Conservation (phyloP, 192 early-diverging fungal species). For the Mortierella alpina region DNA sequence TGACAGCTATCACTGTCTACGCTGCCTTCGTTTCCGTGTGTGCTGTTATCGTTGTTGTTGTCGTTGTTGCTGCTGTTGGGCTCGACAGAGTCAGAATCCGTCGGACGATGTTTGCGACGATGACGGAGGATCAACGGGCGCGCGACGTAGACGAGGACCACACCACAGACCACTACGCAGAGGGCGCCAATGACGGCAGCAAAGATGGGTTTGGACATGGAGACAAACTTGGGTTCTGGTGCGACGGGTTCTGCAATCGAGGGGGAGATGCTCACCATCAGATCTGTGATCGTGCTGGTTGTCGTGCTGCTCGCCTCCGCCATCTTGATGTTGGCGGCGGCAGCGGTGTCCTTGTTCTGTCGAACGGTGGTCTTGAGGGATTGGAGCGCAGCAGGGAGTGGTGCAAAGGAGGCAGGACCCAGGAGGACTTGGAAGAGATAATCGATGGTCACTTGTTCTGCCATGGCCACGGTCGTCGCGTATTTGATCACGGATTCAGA, state of each 20-base stretch:
- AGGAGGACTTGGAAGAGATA: conserved; percentile 30
- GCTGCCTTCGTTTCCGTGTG: neutral
- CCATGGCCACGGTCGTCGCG: conserved; percentile 14
- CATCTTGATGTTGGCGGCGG: neutral
- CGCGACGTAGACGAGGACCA: conserved; percentile 16
- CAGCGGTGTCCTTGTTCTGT: neutral
- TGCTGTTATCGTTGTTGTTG: neutral
- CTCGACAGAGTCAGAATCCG: neutral
- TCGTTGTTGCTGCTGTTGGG: neutral
- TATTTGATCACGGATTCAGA: neutral
- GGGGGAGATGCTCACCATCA: conserved; percentile 39
- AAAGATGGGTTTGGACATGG: conserved; percentile 30
- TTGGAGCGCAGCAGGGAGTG: conserved; percentile 14
- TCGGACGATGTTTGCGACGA: neutral
- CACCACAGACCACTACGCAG: conserved; percentile 9
- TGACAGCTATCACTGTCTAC: too few species aligned
- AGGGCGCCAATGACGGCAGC: conserved; percentile 7
- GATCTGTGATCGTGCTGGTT: conserved; percentile 1
- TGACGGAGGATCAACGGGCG: conserved; percentile 3
- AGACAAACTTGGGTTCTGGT: conserved; percentile 8
- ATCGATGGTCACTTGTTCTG: conserved; percentile 13
- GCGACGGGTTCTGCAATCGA: neutral
- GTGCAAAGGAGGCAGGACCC: conserved; percentile 19
- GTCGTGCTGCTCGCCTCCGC: neutral
- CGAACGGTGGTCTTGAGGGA: conserved; percentile 1